A percentile compares a stretch with the other conserved stretches of the same genome.
phyloP scores from a whole-genome alignment of 2,329 filamentous ascomycete species.

The Raffaelea ambrosiae region DNA sequence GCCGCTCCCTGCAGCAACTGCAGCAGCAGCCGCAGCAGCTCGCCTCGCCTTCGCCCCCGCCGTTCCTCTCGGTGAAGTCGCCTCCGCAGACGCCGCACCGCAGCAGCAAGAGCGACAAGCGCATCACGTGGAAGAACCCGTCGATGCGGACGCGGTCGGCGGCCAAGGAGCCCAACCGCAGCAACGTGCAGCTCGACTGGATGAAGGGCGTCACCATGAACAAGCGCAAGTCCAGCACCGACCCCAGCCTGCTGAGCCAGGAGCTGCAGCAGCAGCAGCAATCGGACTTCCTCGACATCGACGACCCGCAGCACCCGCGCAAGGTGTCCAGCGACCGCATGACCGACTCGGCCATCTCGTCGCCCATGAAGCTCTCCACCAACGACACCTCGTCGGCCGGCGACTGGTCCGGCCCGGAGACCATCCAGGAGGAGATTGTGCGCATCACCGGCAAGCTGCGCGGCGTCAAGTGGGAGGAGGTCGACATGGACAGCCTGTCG shows the following conservation, averaged over 20 bases:
- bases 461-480: slow-evolving; percentile 56
- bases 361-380: slow-evolving; percentile 39
- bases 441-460: slow-evolving; percentile 53
- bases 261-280: not conserved
- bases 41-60: not conserved
- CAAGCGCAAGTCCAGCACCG: slow-evolving; percentile 38
- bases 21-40: not conserved
- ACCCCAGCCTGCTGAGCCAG: slow-evolving; percentile 11
- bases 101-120: slow-evolving; percentile 22
- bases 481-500: slow-evolving; percentile 53
- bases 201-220: slow-evolving; percentile 62
- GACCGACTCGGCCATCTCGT: slow-evolving; percentile 12
- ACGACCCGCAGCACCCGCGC: not conserved
- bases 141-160: slow-evolving; percentile 47
- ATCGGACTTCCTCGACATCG: not conserved
- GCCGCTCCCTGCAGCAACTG: not conserved
- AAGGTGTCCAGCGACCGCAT: slow-evolving; percentile 9
- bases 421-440: slow-evolving; percentile 56
- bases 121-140: slow-evolving; percentile 42
- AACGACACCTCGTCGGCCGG: slow-evolving; percentile 44
- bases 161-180: slow-evolving; percentile 32
- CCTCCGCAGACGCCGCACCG: slow-evolving; percentile 3
- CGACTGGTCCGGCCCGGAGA: slow-evolving; percentile 54
- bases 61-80: not conserved
- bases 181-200: slow-evolving; percentile 55